A percentile compares a stretch with the other conserved stretches of the same genome.
phyloP scores from a whole-genome alignment of 495 filamentous ascomycete species.

The Cercophora scortea region DNA sequence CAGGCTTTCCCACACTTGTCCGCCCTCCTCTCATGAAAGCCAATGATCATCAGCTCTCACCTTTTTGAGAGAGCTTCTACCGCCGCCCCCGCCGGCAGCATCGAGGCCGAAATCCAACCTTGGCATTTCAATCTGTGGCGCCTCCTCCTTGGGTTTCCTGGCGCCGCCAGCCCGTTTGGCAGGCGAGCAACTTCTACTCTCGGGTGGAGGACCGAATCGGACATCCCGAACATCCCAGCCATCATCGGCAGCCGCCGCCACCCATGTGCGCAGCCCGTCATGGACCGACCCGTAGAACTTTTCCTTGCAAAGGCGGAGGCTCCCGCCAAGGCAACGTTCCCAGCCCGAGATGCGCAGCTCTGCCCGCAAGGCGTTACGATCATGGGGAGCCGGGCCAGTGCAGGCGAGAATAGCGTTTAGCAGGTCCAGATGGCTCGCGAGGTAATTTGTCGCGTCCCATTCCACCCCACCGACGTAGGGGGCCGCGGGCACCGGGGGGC shows the following conservation, averaged over 20 bases:
- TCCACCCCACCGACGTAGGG: constrained; percentile 97
- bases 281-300: constrained; percentile 92
- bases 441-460: constrained; percentile 97
- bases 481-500: constrained; percentile 85
- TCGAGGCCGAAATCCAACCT: constrained; percentile 39
- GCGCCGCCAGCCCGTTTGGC: constrained; percentile 26
- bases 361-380: constrained; percentile 71
- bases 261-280: constrained; percentile 82
- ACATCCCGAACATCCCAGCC: constrained; percentile 76
- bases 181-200: constrained; percentile 42
- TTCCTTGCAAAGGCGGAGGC: constrained; percentile 86
- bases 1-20: background rate
- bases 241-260: constrained; percentile 77
- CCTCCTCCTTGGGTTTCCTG: constrained; percentile 28
- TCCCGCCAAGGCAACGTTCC: constrained; percentile 81
- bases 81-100: constrained; percentile 2
- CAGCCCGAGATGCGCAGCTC: constrained; percentile 80
- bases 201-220: constrained; percentile 56
- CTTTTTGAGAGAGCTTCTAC: too few relatives aligned
- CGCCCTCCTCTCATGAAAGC: constrained; percentile 19
- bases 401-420: constrained; percentile 87
- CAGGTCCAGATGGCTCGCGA: constrained; percentile 86
- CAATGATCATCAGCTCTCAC: constrained; percentile 19
- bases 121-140: constrained; percentile 51
- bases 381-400: constrained; percentile 53